Base-by-base conservation (phyloP, 2,329 filamentous ascomycete genomes). In the Aspergillus bombycis region DNA sequence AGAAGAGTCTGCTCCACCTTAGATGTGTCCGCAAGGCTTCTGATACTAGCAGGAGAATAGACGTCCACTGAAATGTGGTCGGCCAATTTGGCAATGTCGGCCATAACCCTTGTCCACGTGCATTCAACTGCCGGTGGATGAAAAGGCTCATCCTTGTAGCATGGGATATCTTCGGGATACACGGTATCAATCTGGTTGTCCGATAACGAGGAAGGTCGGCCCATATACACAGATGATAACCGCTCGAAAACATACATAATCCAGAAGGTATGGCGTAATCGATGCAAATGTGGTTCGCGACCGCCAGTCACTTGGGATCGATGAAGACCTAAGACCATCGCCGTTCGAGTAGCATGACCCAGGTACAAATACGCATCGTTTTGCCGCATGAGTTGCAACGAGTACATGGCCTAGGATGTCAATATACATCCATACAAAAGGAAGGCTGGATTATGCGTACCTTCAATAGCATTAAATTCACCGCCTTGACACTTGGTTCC, bases 301-400 rank as follows among this genome's bases (percentile, higher is more conserved):
- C 66, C 66, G 16, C 67, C 45, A 10, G 61, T 61, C n/a, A 68
- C 66, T 43, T 67, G 66, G 1, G 55, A 55, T 11, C 66, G 62
- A 38, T 68, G 63, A 21, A 68, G 58, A 10, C 66, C 66, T 4
- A 68, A 52, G 10, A 62, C 64, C 43, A 67, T 57, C 1, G 58
- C 62, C 16, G 46, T 63, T 32, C 66, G 53, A 0, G 64, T 62
- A 32, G 66, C 66, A 45, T 68, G 62, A 3, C 66, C 66, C 3
- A 68, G 53, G 32, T 63, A 62, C 3, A 68, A 56, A 41, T 66
- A 68, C 1, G 65, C 64, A 34, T 68, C 66, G 19, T 68, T 68
- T 28, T 64, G 66, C 12, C 66, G 58, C 66, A 68, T 68, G 2
- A 65, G 34, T n/a, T 68, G 65, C 1, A 65, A n/a, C 7, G 60